Base-by-base conservation (phyloP, 176 grass and related monocot genomes). In the Chloris gayana region DNA sequence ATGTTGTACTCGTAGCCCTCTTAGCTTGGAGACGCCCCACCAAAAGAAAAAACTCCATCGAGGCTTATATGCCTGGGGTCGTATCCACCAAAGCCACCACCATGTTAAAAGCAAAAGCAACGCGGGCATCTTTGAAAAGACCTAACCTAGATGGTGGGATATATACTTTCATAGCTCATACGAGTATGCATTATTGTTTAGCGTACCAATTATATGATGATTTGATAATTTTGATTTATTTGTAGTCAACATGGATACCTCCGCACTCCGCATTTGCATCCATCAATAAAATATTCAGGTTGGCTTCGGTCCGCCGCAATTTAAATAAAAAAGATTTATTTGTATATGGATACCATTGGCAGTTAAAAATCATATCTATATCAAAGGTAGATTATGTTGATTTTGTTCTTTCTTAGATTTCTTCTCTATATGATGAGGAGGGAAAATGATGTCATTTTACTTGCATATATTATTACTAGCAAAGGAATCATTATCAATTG, bases 31-130 rank as follows among this genome's bases (percentile, higher is more conserved):
- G 62, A 57, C 17, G 85, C 70, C 74, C 50, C 50, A 82, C 70
- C 74, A 81, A 44, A 77, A 29, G 18, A 0, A 51, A 51, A 68
- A 32, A 64, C 62, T 49, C 85, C 22, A 79, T 91, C 85, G 1
- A 85, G 89, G 90, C 47, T 85, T 86, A 81, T 85, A 27, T 91
- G 80, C 76, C 44, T 81, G 72, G 75, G 86, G 67, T 70, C 83
- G 49, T 91, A 84, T 86, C 88, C 77, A 46, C 76, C 54, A 86
- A 91, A 88, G 88, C 42, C 42, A 71, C 18, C 17, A 33, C 56
- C 41, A 74, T 85, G 85, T 76, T 67, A 17, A 91, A 88, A 88
- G 86, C 70, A 79, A 94, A 91, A 88, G 77, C 84, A 62, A 66
- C 22, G 25, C 54, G 8, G 26, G 74, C 86, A 79, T 91, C 77